Evolutionary conservation across 768 basidiomycete species (phyloP).

Genomic region (Hysterangium stoloniferum): DNA sequence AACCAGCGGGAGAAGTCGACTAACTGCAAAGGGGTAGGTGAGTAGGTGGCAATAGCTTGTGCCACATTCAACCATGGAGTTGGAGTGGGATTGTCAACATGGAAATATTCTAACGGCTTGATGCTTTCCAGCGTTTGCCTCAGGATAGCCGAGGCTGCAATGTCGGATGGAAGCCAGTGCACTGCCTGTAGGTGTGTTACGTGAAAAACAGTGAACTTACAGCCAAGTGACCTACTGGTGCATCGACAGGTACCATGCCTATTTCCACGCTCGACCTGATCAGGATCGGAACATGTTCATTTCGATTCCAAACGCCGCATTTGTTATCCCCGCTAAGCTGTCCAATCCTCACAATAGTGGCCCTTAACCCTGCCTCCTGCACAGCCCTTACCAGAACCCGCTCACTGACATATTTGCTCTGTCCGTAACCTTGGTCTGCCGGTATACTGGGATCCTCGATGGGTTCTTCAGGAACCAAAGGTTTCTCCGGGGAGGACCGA

Average conservation of each 20-base stretch:
- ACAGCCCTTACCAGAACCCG: not conserved
- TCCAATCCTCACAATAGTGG: not conserved
- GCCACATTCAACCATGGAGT: not conserved
- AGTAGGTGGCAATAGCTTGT: not conserved
- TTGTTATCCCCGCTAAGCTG: not conserved
- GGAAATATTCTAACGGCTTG: constrained; percentile 1
- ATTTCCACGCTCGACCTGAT: not conserved
- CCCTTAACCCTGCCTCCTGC: not conserved
- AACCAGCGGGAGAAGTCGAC: not conserved
- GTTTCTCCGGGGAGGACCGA: not conserved
- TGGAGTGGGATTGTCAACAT: not conserved
- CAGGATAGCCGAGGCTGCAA: not conserved
- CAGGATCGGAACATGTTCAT: constrained; percentile 2
- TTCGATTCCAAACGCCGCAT: constrained; percentile 3
- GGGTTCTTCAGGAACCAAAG: not conserved
- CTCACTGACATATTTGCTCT: constrained; percentile 6
- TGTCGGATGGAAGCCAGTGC: not conserved
- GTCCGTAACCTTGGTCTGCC: not conserved
- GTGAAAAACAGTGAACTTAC: too few species aligned
- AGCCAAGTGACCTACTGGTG: not conserved
- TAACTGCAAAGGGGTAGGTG: not conserved
- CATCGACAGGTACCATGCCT: not conserved
- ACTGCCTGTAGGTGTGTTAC: not conserved
- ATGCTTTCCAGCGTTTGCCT: not conserved
- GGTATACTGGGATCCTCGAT: constrained; percentile 3